Evolutionary conservation across 129 eudicot species (phyloP), one percentile per base, ranked within the genome.

Genomic region (Arctium lappa): DNA sequence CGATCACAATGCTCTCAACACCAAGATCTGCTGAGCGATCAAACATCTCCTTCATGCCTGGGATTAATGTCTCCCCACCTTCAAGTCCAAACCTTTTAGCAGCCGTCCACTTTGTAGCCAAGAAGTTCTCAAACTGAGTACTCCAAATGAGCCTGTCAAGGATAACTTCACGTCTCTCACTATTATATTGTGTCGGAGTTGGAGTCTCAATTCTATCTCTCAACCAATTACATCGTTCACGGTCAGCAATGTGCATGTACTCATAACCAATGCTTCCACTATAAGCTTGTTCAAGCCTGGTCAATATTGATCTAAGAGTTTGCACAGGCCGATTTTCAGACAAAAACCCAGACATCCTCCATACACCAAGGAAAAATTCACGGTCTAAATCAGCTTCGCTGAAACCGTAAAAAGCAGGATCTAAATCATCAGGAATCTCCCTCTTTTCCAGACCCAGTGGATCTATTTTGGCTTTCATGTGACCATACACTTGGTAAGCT

Each of bases 31-130:
- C 92, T 70, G 99, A 80, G 53, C 97, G 82, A 77, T 95, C 99
- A 88, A 95, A 95, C 99, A 95, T 95, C 86, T 95, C 99, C 80
- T 95, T 95, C 99, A 93, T 93, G 3, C 99, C 99, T 42, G 99
- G 99, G 80, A 93, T 95, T 87, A 95, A 85, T 12, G 98, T 93
- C 86, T 95, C 99, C 56, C 97, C 91, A 37, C 99, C 98, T 88
- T 95, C 99, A 65, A 95, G 98, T 48, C 98, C 99, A 79, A 95
- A 95, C 73, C 99, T 88, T 77, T 95, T 95, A 50, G 99, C 99
- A 77, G 99, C 94, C 8, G 97, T 91, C 99, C 99, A 95, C 81
- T 95, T 95, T 40, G 98, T 94, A 7, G 99, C 99, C 87, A 95
- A 90, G 80, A 95, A 93, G 86, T 91, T 95, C 84, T 95, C 99